phyloP scores from a whole-genome alignment of 768 basidiomycete genomes.

The Megacollybia marginata region DNA sequence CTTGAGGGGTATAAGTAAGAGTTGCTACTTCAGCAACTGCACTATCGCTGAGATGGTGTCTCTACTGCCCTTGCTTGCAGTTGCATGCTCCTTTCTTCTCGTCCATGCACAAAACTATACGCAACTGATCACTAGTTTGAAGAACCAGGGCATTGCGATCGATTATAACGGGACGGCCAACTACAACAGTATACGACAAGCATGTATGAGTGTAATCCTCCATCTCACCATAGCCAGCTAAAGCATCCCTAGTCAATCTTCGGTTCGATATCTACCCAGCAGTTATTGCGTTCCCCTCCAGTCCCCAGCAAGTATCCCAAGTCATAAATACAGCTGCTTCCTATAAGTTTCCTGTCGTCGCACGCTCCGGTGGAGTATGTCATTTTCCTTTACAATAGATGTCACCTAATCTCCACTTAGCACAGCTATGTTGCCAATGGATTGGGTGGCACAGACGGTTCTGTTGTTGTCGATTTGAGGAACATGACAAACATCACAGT shows the following conservation, averaged over 20 bases:
- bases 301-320: conserved; percentile 25
- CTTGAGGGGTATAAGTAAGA: too few species aligned
- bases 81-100: too few species aligned
- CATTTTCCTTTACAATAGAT: neutral
- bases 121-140: too few species aligned
- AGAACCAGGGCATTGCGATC: too few species aligned
- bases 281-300: conserved; percentile 28
- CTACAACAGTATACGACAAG: too few species aligned
- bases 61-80: too few species aligned
- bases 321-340: conserved; percentile 25
- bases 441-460: conserved; percentile 30
- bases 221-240: too few species aligned
- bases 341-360: conserved; percentile 30
- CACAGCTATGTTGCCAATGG: conserved; percentile 46
- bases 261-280: conserved; percentile 31
- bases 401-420: conserved; percentile 11
- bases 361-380: conserved; percentile 38
- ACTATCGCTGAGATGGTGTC: too few species aligned
- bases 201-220: too few species aligned
- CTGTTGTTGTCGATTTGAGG: conserved; percentile 37
- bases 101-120: too few species aligned
- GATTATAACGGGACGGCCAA: too few species aligned
- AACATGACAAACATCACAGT: conserved; percentile 32
- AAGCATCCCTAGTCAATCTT: conserved; percentile 25
- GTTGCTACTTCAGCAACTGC: too few species aligned